Evolutionary conservation across 2,329 filamentous ascomycete genomes (phyloP), one percentile per base, ranked within the genome.

Genomic region (Penicillium sp.): DNA sequence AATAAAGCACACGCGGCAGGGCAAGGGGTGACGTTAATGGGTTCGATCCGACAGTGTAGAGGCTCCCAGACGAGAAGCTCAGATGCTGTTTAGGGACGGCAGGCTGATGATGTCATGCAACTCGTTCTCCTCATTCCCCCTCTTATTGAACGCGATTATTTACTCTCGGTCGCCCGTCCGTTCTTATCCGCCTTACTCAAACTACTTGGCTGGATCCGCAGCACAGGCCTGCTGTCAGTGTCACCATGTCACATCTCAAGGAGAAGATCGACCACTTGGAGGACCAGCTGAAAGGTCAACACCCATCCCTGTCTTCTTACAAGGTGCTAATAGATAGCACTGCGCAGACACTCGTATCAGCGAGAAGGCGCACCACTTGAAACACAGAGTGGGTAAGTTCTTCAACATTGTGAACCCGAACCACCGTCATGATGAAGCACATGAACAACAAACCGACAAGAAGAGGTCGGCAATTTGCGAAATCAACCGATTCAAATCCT

Each of bases 351-450:
- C 76, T 48, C 71, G 75, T 45, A 53, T 75, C 50, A 79, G 85
- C 71, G 80, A 86, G 66, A 79, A 83, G 64, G 84, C 85, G 2
- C 77, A 81, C 38, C 85, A 90, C 68, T 69, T 86, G 52, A 89
- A 88, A 75, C 81, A 88, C 73, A 86, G 86, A 64, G 73, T 89
- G 31, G 87, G 87, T 64, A 90, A 90, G 68, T 84, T 89, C 64
- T 81, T 81, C 69, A 90, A 90, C 68, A 74, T 90, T 64, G 86
- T 97, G 79, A 98, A 97, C 72, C 83, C 85, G 26, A 91, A 96
- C 66, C 94, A 98, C 76, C 90, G 94, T 58, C 94, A 97, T 74
- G 94, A 97, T 74, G 94, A 98, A 77, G 90, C 90, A 68, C 93
- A 98, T 75, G 95, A 98, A 75, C 84, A 94, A 76, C 83, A 78